phyloP scores from a whole-genome alignment of 495 filamentous ascomycete species.

The Sporormia fimetaria region DNA sequence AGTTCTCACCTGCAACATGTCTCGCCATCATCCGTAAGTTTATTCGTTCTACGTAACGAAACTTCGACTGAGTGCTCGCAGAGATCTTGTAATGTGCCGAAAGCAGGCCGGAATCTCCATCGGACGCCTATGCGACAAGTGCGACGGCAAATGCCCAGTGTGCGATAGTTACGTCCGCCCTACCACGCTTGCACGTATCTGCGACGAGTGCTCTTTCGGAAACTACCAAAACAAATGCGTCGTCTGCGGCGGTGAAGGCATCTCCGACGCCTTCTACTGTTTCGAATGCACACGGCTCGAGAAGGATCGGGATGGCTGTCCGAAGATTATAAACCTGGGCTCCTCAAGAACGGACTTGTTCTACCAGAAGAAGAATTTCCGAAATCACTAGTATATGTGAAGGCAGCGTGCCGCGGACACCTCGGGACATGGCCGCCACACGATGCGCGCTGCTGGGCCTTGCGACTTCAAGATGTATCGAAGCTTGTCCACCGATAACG shows the following conservation, averaged over 20 bases:
- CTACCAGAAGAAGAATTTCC: constrained; percentile 69
- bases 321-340: constrained; percentile 98
- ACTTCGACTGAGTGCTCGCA: constrained; percentile 39
- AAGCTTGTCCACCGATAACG: too few relatives aligned
- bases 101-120: constrained; percentile 97
- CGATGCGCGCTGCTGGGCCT: too few relatives aligned
- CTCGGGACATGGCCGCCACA: too few relatives aligned
- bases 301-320: constrained; percentile 95
- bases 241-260: constrained; percentile 96
- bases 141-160: constrained; percentile 97
- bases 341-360: constrained; percentile 91
- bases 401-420: too few relatives aligned
- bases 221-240: constrained; percentile 99
- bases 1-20: constrained; percentile 46
- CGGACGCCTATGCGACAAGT: constrained; percentile 98
- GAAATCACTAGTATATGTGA: constrained; percentile 45
- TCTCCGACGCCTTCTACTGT: constrained; percentile 99
- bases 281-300: constrained; percentile 97
- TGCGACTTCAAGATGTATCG: too few relatives aligned
- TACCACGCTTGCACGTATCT: constrained; percentile 93
- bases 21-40: constrained; percentile 71
- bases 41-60: too few relatives aligned
- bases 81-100: constrained; percentile 99
- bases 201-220: constrained; percentile 97
- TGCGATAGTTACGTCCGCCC: constrained; percentile 98